Evolutionary conservation across 2,329 filamentous ascomycete species (phyloP), one percentile per base, ranked within the genome.

Genomic region (Penicillium polonicum): DNA sequence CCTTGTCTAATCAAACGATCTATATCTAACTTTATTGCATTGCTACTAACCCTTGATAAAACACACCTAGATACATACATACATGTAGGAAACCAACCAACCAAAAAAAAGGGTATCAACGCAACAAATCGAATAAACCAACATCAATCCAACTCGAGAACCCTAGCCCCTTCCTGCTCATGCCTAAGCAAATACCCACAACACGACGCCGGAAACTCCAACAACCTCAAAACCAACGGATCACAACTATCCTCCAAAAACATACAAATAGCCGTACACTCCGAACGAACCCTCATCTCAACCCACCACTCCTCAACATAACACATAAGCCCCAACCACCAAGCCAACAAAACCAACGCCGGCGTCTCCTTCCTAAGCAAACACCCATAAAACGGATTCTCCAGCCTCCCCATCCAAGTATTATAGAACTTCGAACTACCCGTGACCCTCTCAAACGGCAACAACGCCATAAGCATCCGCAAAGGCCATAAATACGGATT

Each of bases 401-500:
- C 49, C 17, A 76, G 43, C 13, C 71, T 65, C 9, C 73, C 73
- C 71, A 75, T 75, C 61, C 71, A 76, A 13, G 63, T 66, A 25
- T 65, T 64, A 46, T 71, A 71, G 42, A 66, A 65, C 17, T 42
- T 43, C 31, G 70, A 67, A 46, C 64, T 70, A 31, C 59, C 56
- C 10, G 62, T 48, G 1, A 51, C 57, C 4, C 62, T 61, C 42
- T 72, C 68, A 6, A 74, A 54, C 5, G 58, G 42, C 10, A 78
- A 61, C n/a, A 78, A 52, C 3, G 60, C 60, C 9, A 68, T 66
- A 15, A 78, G 61, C 64, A 74, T 71, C 3, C 71, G 65, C 50
- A 74, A 61, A 2, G 74, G 71, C 67, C 68, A 74, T n/a, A 73
- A 64, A 53, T 73, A 78, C 0, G 74, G 69, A 42, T 74, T 76